Percentiles rank a stretch among this genome's conserved stretches.
These are phyloP conservation scores for Jimgerdemannia lactiflua DNA, from an alignment of 192 early-diverging fungal genomes.

Conservation along the genomic window DNA sequence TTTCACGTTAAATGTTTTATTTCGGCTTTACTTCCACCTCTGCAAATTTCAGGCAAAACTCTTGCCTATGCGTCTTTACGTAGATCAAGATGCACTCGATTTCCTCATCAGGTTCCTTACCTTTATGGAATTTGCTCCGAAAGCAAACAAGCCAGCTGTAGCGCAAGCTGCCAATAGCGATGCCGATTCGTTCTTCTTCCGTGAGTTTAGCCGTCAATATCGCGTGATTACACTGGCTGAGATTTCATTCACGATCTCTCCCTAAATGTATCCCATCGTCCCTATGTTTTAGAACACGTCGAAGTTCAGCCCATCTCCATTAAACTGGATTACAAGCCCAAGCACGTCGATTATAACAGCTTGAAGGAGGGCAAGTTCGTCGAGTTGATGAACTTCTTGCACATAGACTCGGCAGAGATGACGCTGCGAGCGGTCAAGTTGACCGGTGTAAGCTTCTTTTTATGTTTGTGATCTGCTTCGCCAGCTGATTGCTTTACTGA, in stretches of 20 bases:
- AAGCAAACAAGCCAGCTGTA: neutral
- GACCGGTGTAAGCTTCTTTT: constrained; percentile 47
- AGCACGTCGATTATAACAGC: constrained; percentile 75
- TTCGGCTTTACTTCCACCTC: constrained; percentile 2
- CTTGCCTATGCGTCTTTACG: constrained; percentile 80
- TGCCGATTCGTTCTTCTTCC: constrained; percentile 44
- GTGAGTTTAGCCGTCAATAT: constrained; percentile 30
- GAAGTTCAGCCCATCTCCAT: constrained; percentile 73
- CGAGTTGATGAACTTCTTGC: constrained; percentile 92
- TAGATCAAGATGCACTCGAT: constrained; percentile 91
- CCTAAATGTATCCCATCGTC: neutral
- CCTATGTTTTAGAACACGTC: constrained; percentile 42
- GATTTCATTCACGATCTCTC: neutral
- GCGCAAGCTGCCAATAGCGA: neutral
- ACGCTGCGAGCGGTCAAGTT: constrained; percentile 72
- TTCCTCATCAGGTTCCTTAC: constrained; percentile 84
- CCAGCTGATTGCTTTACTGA: neutral
- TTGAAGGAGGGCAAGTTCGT: constrained; percentile 72
- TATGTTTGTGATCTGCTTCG: neutral
- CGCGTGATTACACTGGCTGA: too few relatives aligned
- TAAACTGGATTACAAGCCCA: constrained; percentile 98
- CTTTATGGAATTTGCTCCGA: constrained; percentile 21
- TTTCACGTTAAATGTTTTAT: neutral
- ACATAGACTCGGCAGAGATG: constrained; percentile 90
- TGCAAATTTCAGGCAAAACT: constrained; percentile 52